These are phyloP conservation scores for Infundibulicybe gibba DNA, from an alignment of 768 basidiomycete species.

Conservation along the genomic window DNA sequence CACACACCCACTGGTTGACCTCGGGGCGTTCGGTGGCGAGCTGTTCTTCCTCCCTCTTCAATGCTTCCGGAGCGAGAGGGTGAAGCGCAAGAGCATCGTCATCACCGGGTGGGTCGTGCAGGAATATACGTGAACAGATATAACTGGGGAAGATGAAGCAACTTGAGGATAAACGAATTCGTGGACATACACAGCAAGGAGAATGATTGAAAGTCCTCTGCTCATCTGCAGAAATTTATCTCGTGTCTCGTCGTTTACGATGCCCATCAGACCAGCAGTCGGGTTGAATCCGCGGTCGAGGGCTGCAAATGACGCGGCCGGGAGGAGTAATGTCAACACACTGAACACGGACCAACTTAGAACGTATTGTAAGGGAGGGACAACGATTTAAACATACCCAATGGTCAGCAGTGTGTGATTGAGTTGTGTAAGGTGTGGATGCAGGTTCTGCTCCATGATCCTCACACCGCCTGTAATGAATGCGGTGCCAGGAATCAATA, in stretches of 20 bases:
- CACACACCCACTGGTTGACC: conserved; percentile 61
- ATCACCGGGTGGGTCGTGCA: conserved; percentile 69
- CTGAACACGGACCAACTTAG: conserved; percentile 24
- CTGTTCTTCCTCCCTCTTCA: conserved; percentile 34
- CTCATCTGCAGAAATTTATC: conserved; percentile 55
- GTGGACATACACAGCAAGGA: conserved; percentile 51
- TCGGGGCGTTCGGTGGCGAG: conserved; percentile 42
- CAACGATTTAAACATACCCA: conserved; percentile 40
- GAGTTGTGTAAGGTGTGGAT: conserved; percentile 60
- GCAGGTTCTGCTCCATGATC: conserved; percentile 62
- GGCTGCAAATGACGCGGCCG: conserved; percentile 66
- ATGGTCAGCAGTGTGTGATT: conserved; percentile 69
- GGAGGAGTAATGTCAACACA: conserved; percentile 59
- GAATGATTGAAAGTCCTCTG: conserved; percentile 59
- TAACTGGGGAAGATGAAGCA: conserved; percentile 36
- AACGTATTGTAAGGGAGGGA: not conserved
- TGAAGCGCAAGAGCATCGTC: conserved; percentile 37
- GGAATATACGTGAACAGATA: conserved; percentile 61
- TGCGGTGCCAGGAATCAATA: conserved; percentile 66
- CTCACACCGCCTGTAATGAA: conserved; percentile 74
- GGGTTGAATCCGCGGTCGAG: conserved; percentile 31
- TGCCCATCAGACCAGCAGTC: conserved; percentile 10
- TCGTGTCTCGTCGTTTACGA: conserved; percentile 42
- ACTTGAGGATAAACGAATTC: not conserved
- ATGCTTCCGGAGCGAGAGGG: conserved; percentile 40